Base-by-base conservation (phyloP, 2,329 filamentous ascomycete species). In the Fusarium pseudocircinatum region DNA sequence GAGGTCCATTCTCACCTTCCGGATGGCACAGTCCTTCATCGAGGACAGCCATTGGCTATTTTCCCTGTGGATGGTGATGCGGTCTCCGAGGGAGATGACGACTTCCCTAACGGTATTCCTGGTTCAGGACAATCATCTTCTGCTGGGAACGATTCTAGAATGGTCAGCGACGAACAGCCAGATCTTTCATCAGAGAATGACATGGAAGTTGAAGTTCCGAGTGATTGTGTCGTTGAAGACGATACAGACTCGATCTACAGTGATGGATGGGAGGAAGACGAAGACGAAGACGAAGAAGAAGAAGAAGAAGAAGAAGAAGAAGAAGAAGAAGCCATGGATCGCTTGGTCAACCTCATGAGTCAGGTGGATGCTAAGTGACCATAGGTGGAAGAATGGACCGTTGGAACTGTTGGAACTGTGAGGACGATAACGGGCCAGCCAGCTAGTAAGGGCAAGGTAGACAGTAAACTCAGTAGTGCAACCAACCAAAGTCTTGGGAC, bases 11-110 rank as follows among this genome's bases (percentile, higher is more conserved):
- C 59, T 43, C 67, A 60, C 46, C 66, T 77, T 37, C 69, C 71
- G 16, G 65, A 77, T 47, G 75, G 73, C 28, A 72, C 60, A 30
- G 37, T 69, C 18, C 59, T 77, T 39, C 75, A 76, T 37, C 66
- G 62, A 47, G 75, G 73, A 26, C 69, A 77, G 49, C 64, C 71
- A 26, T 58, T 75, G 47, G 42, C 40, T 37, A 53, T 77, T n/a
- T 77, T 76, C 28, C 47, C 67, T 18, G 37, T 44, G 16, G 59
- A 74, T 24, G 52, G 72, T 18, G 47, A 59, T 36, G 30, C 37
- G 15, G 30, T 44, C 4, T 40, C 59, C 28, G 58, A 60, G 24
- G 26, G 14, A 37, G 50, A 44, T 32, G n/a, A 16, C 15, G 34
- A 60, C 6, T 39, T 61, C 22, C 40, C 28, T 6, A 12, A 43